Evolutionary conservation across 2,329 filamentous ascomycete genomes (phyloP).

Genomic region (Alternaria incomplexa): DNA sequence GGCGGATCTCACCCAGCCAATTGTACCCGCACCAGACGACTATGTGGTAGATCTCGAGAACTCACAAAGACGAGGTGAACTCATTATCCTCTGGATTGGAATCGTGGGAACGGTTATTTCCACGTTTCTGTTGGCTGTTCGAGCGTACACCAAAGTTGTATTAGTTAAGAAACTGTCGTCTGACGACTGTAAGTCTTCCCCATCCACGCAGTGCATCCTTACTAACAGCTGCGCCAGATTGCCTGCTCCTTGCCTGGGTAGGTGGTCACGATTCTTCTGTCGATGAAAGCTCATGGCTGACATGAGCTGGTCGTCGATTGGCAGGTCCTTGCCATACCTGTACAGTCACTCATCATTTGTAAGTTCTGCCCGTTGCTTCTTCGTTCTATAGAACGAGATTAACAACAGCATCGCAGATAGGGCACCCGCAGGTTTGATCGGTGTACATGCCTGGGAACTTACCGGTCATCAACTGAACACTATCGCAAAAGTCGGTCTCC

Average conservation of each 20-base stretch:
- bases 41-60: slow-evolving; percentile 35
- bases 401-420: slow-evolving; percentile 2
- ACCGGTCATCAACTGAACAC: slow-evolving; percentile 20
- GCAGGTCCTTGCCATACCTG: background rate
- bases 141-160: slow-evolving; percentile 31
- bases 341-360: background rate
- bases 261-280: background rate
- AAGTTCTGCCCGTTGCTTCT: background rate
- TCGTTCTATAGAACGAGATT: background rate
- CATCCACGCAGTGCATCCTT: background rate
- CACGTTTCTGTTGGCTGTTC: slow-evolving; percentile 24
- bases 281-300: background rate
- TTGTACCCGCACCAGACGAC: slow-evolving; percentile 27
- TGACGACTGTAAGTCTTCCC: slow-evolving; percentile 29
- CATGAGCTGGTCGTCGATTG: background rate
- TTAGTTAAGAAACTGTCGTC: slow-evolving; percentile 24
- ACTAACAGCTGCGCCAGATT: background rate
- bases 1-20: slow-evolving; percentile 6
- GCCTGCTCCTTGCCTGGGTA: background rate
- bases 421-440: slow-evolving; percentile 16
- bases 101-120: slow-evolving; percentile 25
- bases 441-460: slow-evolving; percentile 20
- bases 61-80: slow-evolving; percentile 17
- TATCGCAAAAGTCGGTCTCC: slow-evolving; percentile 7
- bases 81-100: slow-evolving; percentile 23